These are phyloP conservation scores for Filobasidium floriforme DNA, from an alignment of 768 basidiomycete genomes.

Conservation along the genomic window DNA sequence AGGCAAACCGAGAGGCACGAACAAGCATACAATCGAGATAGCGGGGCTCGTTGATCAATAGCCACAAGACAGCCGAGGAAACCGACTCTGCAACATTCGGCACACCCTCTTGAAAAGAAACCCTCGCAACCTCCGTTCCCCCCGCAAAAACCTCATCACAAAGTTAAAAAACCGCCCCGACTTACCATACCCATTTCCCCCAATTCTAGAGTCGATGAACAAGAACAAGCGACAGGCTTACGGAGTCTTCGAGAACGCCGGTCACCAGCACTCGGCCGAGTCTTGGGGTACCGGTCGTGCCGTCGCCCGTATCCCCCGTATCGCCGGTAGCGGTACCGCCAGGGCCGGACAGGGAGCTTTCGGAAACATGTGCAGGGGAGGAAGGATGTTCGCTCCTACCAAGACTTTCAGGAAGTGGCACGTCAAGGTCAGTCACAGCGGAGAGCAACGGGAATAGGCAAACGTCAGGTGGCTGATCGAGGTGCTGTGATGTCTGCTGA, in stretches of 20 bases:
- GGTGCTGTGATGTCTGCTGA: neutral
- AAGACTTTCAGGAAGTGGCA: constrained; percentile 99
- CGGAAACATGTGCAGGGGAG: constrained; percentile 99
- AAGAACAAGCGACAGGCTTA: constrained; percentile 98
- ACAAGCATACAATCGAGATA: too few relatives aligned
- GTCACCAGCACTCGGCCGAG: constrained; percentile 97
- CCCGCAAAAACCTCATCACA: neutral
- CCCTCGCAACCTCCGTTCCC: neutral
- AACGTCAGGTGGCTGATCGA: neutral
- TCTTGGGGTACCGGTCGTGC: constrained; percentile 99
- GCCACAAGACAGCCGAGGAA: too few relatives aligned
- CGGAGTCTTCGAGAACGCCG: constrained; percentile 92
- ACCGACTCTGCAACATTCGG: too few relatives aligned
- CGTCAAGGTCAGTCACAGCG: constrained; percentile 63
- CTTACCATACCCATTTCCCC: neutral
- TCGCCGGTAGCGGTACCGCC: constrained; percentile 96
- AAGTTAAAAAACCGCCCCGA: neutral
- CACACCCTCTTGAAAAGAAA: too few relatives aligned
- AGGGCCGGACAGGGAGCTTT: constrained; percentile 99
- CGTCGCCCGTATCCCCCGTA: constrained; percentile 99
- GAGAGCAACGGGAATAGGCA: neutral
- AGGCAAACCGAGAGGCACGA: too few relatives aligned
- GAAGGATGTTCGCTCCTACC: constrained; percentile 99
- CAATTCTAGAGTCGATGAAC: constrained; percentile 73
- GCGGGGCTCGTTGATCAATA: too few relatives aligned